Evolutionary conservation across 139 green algal genomes (phyloP), one percentile per base, ranked within the genome.

Genomic region (Coccomyxa sp.): DNA sequence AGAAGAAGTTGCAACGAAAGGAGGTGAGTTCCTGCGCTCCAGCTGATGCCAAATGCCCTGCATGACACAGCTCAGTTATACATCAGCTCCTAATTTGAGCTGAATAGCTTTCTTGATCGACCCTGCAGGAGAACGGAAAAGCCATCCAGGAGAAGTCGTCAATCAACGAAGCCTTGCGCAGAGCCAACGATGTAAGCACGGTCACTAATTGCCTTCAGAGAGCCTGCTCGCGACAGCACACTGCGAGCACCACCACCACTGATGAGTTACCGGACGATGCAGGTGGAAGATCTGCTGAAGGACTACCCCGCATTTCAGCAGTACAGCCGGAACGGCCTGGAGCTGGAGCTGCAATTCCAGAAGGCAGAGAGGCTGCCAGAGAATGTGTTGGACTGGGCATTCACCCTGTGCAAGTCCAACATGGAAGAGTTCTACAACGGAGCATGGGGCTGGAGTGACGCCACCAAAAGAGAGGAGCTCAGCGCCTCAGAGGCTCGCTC

Each of bases 381-480:
- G 16, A n/a, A 16, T 8, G 33, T 68, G 10, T 35, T 77, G 44
- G 38, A 76, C 18, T 87, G 83, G 83, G 83, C 79, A 18, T 78
- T 85, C 44, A 68, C 55, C 0, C 76, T 87, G 22, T 85, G 79
- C 16, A 79, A 83, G 34, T 18, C 33, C 6, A 83, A 87, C 68
- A 87, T 87, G 83, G 34, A 78, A 44, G 81, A 70, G 58, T 39
- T 80, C 24, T 79, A 75, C 44, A 41, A 83, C 54, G 31, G 68
- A 0, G 82, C 68, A 0, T 89, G 86, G 81, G 86, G 84, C 34
- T 90, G 86, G 86, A 80, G 76, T 55, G 41, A 81, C 18, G 40
- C 36, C 2, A 76, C 76, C 29, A 90, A 90, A 82, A 68, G 50
- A 1, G 44, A 68, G 36, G 81, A 90, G 74, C 77, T 90, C 34